Percentiles rank a stretch among this genome's conserved stretches.
Conservation (phyloP, 257 asterid species). For the Jacaranda mimosifolia region DNA sequence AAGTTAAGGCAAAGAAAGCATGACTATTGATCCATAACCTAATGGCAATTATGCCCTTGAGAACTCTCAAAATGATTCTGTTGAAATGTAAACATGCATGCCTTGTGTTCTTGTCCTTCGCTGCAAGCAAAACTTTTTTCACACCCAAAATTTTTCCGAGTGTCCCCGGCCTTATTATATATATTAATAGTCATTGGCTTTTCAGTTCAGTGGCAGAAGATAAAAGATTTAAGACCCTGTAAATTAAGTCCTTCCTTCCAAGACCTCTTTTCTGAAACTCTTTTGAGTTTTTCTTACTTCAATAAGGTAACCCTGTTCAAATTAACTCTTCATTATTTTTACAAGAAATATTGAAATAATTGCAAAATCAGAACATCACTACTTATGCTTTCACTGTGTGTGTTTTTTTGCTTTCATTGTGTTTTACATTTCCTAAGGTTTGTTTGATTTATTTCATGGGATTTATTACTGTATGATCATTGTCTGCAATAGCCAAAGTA, state of each 20-base stretch:
- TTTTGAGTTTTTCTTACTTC: not conserved
- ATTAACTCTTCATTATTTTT: not conserved
- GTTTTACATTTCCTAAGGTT: not conserved
- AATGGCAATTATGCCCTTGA: not conserved
- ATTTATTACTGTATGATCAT: not conserved
- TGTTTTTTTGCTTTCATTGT: not conserved
- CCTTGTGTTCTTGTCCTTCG: constrained; percentile 2
- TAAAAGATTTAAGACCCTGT: constrained; percentile 9
- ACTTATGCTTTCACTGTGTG: too few species aligned
- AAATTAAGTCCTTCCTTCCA: not conserved
- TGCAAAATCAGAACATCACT: not conserved
- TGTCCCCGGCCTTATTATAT: not conserved
- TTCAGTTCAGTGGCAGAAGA: not conserved
- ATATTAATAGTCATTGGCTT: not conserved
- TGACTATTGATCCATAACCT: not conserved
- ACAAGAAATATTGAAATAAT: not conserved
- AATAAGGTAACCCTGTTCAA: constrained; percentile 13
- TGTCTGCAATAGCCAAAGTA: not conserved
- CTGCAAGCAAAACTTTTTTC: not conserved
- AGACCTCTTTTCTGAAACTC: not conserved
- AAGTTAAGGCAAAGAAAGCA: not conserved
- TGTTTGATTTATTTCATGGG: not conserved
- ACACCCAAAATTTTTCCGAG: not conserved
- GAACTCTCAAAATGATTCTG: not conserved
- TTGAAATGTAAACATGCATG: constrained; percentile 10